Evolutionary conservation across 768 basidiomycete genomes (phyloP).

Genomic region (Clitopilus passeckerianus): DNA sequence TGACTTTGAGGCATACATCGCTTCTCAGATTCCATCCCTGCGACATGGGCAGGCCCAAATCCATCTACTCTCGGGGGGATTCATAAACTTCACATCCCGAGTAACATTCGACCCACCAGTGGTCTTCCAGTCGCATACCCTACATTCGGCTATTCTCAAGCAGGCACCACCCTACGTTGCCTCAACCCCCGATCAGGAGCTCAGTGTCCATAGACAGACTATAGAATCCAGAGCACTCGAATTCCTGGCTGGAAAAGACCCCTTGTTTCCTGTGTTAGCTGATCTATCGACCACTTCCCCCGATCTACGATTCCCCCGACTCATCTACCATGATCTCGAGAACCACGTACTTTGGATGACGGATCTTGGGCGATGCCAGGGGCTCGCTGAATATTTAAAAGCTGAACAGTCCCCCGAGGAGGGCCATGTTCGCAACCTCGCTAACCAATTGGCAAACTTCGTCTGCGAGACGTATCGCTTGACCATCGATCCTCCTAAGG

Average conservation of each 20-base stretch:
- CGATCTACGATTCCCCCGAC: constrained; percentile 10
- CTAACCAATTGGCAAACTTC: constrained; percentile 10
- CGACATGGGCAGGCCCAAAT: background rate
- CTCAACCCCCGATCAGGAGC: constrained; percentile 9
- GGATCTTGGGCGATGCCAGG: constrained; percentile 13
- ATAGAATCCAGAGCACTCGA: constrained; percentile 17
- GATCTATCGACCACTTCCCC: background rate
- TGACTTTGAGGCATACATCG: background rate
- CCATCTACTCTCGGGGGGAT: constrained; percentile 11
- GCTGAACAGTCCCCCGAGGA: background rate
- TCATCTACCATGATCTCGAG: constrained; percentile 14
- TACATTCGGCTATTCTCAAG: constrained; percentile 14
- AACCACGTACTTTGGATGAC: constrained; percentile 19
- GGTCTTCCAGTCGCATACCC: background rate
- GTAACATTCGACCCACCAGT: constrained; percentile 12
- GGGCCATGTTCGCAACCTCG: constrained; percentile 4
- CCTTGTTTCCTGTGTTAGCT: constrained; percentile 1
- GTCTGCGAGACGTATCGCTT: constrained; percentile 8
- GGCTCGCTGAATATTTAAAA: constrained; percentile 11
- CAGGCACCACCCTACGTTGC: constrained; percentile 18
- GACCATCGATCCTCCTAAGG: constrained; percentile 8
- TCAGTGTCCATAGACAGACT: constrained; percentile 15
- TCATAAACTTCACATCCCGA: constrained; percentile 17
- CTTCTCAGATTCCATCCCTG: background rate
- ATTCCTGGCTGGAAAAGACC: constrained; percentile 6